Conservation (phyloP, 2,329 filamentous ascomycete genomes). For the Colletotrichum sp. region DNA sequence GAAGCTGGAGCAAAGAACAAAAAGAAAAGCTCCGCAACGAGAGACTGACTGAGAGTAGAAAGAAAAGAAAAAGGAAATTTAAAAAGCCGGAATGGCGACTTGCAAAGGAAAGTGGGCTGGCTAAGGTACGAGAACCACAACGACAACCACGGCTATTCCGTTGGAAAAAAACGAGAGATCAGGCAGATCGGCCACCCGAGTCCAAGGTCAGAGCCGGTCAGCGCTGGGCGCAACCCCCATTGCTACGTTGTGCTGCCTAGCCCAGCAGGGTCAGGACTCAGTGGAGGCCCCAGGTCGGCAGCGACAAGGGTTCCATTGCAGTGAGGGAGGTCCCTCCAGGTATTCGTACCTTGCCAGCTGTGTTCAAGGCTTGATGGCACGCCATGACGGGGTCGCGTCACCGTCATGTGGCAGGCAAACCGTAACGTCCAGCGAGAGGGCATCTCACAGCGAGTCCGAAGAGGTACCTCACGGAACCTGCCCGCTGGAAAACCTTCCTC, state of each 20-base stretch:
- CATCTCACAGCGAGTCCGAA: background rate
- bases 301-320: background rate
- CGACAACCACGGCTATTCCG: background rate
- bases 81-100: background rate
- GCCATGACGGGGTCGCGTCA: background rate
- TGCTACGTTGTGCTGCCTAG: background rate
- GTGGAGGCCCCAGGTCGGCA: background rate
- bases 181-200: background rate
- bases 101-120: constrained; percentile 11
- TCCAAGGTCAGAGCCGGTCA: constrained; percentile 4
- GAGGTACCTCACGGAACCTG: background rate
- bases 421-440: background rate
- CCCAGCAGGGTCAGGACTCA: background rate
- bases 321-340: background rate
- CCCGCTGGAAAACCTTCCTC: background rate
- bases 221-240: background rate
- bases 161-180: background rate
- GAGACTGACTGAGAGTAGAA: background rate
- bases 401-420: background rate
- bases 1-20: background rate
- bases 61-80: background rate
- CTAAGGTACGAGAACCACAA: background rate
- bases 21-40: background rate
- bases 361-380: background rate
- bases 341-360: background rate